Evolutionary conservation across 2,329 filamentous ascomycete genomes (phyloP), one percentile per base, ranked within the genome.

Genomic region (Ascochyta pisi): DNA sequence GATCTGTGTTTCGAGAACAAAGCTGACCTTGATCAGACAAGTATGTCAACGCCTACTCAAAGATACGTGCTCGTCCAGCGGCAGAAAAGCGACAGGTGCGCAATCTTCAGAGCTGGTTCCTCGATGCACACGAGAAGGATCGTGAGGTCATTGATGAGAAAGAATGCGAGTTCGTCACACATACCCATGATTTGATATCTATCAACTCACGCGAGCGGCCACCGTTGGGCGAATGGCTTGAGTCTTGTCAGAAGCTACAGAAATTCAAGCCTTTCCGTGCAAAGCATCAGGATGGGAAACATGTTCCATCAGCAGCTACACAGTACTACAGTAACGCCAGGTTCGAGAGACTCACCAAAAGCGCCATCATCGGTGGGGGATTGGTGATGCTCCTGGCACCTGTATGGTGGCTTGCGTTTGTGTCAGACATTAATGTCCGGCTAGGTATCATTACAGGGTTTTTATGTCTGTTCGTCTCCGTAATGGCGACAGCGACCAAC

Each of bases 371-470:
- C 3, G 0, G 51, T 0, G 29, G 55, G 2, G 63, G 67, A 1
- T 33, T 64, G 1, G 9, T 43, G 1, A 68, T 71, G 64, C 53
- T 71, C 13, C 38, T 69, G 9, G 62, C 50, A 3, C 66, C 69
- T 1, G 22, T 70, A 35, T 71, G 66, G 69, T 58, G 49, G 58
- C 41, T 70, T 7, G 61, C 61, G 15, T 61, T 46, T 37, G 49
- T 59, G 0, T 34, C 45, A 1, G 41, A 33, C 2, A 63, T 43
- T 10, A 35, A 29, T 9, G 41, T 8, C 4, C 39, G 61, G 29
- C 33, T 70, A 5, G 48, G 34, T 3, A 54, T 68, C 34, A 69
- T 70, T n/a, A 70, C 67, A 0, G 62, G 47, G 2, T 70, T 71
- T 34, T 19, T 71, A 3, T 33, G 38, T 12, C 16, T 62, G 0